Evolutionary conservation across 169 alveolate species (phyloP).

Genomic region (Plasmodium chabaudi): DNA sequence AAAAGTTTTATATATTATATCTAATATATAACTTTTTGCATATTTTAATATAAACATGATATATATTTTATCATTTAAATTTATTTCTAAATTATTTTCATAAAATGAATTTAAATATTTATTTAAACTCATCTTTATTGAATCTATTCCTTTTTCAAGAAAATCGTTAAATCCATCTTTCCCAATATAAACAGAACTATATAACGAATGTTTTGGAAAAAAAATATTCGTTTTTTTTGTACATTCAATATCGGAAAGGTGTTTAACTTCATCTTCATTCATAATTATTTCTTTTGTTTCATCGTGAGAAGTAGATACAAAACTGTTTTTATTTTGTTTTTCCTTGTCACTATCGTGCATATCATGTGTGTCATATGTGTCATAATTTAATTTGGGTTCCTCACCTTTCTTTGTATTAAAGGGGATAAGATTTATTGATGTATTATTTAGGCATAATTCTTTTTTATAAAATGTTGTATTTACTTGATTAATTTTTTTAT

Average conservation of each 20-base stretch:
- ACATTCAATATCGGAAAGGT: slow-evolving; percentile 11
- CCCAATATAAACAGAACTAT: slow-evolving; percentile 46
- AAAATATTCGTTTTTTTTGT: slow-evolving; percentile 33
- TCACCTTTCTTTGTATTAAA: slow-evolving; percentile 29
- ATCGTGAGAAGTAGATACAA: background rate
- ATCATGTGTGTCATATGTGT: background rate
- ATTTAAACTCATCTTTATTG: slow-evolving; percentile 37
- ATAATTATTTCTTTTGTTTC: background rate
- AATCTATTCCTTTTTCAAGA: slow-evolving; percentile 42
- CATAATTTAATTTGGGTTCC: slow-evolving; percentile 39
- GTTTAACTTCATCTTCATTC: slow-evolving; percentile 28
- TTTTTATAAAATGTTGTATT: slow-evolving; percentile 38
- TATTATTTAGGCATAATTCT: slow-evolving; percentile 6
- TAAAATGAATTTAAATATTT: slow-evolving; percentile 52
- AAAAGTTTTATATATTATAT: slow-evolving; percentile 59
- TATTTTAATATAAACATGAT: slow-evolving; percentile 59
- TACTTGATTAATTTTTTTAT: slow-evolving; percentile 52
- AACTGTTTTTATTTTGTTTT: background rate
- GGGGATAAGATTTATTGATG: slow-evolving; percentile 24
- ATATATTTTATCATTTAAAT: slow-evolving; percentile 51
- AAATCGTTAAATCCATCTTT: slow-evolving; percentile 68
- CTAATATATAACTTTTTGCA: slow-evolving; percentile 40
- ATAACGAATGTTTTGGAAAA: slow-evolving; percentile 30
- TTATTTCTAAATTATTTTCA: slow-evolving; percentile 25
- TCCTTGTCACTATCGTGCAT: background rate